Evolutionary conservation across 192 early-diverging fungal genomes (phyloP).

Genomic region (Gaertneriomyces semiglobifer): DNA sequence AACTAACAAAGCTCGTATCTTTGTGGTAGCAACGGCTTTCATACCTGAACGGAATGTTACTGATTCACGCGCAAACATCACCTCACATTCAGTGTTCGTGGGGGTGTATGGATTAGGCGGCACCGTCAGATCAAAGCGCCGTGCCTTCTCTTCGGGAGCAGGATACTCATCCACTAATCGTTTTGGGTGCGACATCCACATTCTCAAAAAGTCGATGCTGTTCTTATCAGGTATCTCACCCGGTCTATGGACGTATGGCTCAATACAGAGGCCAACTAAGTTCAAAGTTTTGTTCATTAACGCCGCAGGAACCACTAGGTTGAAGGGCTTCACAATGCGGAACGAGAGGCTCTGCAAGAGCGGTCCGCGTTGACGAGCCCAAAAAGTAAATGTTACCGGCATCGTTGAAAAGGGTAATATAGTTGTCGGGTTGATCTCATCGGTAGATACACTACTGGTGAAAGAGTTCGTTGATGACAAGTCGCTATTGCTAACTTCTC

Average conservation of each 20-base stretch:
- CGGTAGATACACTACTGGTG: conserved; percentile 26
- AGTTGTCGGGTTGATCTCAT: conserved; percentile 20
- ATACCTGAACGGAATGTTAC: conserved; percentile 40
- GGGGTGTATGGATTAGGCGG: conserved; percentile 18
- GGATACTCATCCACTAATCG: conserved; percentile 51
- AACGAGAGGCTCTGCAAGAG: conserved; percentile 36
- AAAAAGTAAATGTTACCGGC: conserved; percentile 48
- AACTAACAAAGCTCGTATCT: background rate
- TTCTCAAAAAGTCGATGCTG: conserved; percentile 46
- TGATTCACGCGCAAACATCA: conserved; percentile 38
- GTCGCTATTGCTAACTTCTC: background rate
- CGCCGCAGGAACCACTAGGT: conserved; percentile 22
- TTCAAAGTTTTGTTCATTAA: conserved; percentile 35
- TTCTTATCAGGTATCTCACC: conserved; percentile 50
- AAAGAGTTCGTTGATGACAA: conserved; percentile 21
- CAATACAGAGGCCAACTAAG: conserved; percentile 55
- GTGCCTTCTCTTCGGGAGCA: conserved; percentile 34
- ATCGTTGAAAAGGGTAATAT: conserved; percentile 38
- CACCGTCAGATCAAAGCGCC: conserved; percentile 36
- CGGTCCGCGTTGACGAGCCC: conserved; percentile 38
- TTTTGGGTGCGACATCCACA: conserved; percentile 60
- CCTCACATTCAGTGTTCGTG: conserved; percentile 24
- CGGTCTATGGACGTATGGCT: conserved; percentile 45
- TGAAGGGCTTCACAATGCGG: conserved; percentile 37
- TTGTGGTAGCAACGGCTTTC: background rate